Percentiles rank a stretch among this genome's conserved stretches.
These are phyloP conservation scores for Fusarium sp. DNA, from an alignment of 2,329 filamentous ascomycete genomes.

Conservation along the genomic window DNA sequence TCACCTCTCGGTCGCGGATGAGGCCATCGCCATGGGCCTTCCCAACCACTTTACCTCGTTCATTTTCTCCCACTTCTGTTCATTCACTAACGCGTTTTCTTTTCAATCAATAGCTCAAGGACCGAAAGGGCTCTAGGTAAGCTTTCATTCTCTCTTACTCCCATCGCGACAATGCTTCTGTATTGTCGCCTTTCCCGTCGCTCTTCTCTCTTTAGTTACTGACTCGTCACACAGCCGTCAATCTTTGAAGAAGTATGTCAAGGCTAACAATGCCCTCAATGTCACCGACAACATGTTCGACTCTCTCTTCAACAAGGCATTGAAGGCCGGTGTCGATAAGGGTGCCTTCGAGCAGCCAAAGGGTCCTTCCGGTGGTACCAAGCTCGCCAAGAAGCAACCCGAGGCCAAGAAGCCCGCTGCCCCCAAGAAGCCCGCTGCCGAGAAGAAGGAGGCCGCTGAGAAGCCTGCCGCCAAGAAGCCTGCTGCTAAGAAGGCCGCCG, in stretches of 20 bases:
- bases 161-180: constrained; percentile 16
- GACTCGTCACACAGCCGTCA: constrained; percentile 62
- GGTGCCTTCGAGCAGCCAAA: constrained; percentile 91
- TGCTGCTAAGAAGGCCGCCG: constrained; percentile 51
- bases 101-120: constrained; percentile 66
- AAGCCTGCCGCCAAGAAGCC: constrained; percentile 54
- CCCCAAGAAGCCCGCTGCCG: constrained; percentile 51
- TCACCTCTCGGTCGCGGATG: constrained; percentile 43
- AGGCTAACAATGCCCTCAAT: constrained; percentile 66
- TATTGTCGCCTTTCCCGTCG: constrained; percentile 14
- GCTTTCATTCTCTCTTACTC: constrained; percentile 23
- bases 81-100: constrained; percentile 60
- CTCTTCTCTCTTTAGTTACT: constrained; percentile 14
- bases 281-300: constrained; percentile 70
- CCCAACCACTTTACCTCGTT: constrained; percentile 21
- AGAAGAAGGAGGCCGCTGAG: constrained; percentile 53
- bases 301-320: constrained; percentile 86
- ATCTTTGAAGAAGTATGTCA: constrained; percentile 72
- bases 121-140: constrained; percentile 69
- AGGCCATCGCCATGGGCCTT: constrained; percentile 41
- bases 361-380: constrained; percentile 90
- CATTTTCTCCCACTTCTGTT: constrained; percentile 28
- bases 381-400: constrained; percentile 84
- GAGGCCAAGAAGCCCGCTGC: constrained; percentile 56
- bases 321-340: constrained; percentile 86